Base-by-base conservation (phyloP, 768 basidiomycete species). In the Stropharia rugosoannulata region DNA sequence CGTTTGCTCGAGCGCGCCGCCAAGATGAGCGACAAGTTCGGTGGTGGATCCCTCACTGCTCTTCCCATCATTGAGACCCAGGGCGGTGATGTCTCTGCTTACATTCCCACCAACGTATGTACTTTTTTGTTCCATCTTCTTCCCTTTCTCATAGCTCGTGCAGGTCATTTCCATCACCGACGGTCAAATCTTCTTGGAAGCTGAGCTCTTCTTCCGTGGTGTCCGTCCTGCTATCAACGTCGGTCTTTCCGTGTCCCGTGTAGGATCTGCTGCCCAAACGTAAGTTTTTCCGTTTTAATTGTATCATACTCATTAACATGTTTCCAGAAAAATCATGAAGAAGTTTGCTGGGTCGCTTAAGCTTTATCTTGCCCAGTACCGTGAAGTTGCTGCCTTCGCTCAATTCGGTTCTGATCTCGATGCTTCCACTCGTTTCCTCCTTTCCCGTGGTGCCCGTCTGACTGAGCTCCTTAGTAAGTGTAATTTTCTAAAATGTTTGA, bases 121-220 rank as follows among this genome's bases (percentile, higher is more conserved):
- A 12, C 32, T 22, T 29, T 40, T 43, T 32, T 39, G 9, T 41
- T 39, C 50, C 37, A 19, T 8, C 6, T 12, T 56, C 13, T 51
- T 58, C 7, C 12, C 38, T 42, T 43, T 40, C 46, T 47, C 50
- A 56, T 18, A 59, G 13, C 37, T 52, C 58, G 12, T 37, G 32
- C 56, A 97, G 93, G 95, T 99, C 71, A 99, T 99, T 70, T 98
- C 97, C 68, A 99, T 99, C 73, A 99, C 97, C 49, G 96, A 99
- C 69, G 97, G 97, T 69, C 95, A 98, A 77, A 96, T 97, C 78
- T 98, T 98, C 90, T 90, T 98, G 90, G 96, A 98, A 76, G 95
- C 96, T 68, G 96, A 98, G 74, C 89, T 98, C 71, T 99, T 99
- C 95, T 98, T 99, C 95, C 95, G 97, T 82, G 97, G 97, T 87